Conservation (phyloP, 1,284 basidiomycete genomes). For the Sanguinoderma infundibulare region DNA sequence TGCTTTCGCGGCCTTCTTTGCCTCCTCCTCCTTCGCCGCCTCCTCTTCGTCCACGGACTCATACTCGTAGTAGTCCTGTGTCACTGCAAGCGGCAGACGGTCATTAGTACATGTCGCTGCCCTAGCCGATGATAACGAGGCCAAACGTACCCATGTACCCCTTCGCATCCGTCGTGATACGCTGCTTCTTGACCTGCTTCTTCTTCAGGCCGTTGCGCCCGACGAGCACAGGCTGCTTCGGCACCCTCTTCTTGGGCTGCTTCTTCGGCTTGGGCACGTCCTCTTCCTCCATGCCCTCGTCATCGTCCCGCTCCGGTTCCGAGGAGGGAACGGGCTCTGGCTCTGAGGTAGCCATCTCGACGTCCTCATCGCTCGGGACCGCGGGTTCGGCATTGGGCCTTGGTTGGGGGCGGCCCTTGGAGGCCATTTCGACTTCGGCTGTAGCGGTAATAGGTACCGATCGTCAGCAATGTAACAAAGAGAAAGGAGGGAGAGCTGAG, state of each 20-base stretch:
- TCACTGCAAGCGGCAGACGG: conserved; percentile 47
- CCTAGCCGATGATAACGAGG: not conserved
- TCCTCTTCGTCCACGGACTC: conserved; percentile 73
- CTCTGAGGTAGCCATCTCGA: conserved; percentile 41
- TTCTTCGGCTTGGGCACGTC: conserved; percentile 46
- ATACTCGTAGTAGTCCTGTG: conserved; percentile 78
- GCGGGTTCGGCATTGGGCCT: not conserved
- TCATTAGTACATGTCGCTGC: not conserved
- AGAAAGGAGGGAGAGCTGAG: not conserved
- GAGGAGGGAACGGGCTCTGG: conserved; percentile 23
- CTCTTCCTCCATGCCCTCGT: conserved; percentile 37
- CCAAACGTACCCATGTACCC: conserved; percentile 69
- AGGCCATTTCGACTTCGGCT: conserved; percentile 24
- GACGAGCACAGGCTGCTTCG: conserved; percentile 66
- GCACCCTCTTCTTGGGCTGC: conserved; percentile 53
- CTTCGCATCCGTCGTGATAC: conserved; percentile 59
- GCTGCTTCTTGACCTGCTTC: conserved; percentile 62
- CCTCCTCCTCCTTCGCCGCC: conserved; percentile 31
- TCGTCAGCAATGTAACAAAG: not conserved
- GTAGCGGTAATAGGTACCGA: not conserved
- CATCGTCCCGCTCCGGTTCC: conserved; percentile 23
- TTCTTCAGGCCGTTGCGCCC: conserved; percentile 78
- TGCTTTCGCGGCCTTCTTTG: conserved; percentile 38
- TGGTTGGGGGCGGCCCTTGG: conserved; percentile 7
- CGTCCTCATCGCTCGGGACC: conserved; percentile 30